Base-by-base conservation (phyloP, 345 rosid species). In the Tarenaya hassleriana region DNA sequence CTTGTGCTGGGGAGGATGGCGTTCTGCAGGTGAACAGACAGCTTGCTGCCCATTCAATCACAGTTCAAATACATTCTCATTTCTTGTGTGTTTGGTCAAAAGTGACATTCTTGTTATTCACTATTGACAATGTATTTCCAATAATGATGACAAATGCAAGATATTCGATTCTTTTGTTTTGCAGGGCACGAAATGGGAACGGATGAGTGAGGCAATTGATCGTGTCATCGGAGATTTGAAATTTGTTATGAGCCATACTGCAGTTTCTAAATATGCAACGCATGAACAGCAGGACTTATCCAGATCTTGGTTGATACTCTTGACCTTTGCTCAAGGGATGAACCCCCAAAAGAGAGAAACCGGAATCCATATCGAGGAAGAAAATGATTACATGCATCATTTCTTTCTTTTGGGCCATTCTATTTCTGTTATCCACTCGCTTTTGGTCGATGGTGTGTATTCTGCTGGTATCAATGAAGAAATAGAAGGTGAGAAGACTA, bases 251-350 rank as follows among this genome's bases (percentile, higher is more conserved):
- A 87, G 95, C 74, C 95, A 91, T 67, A 74, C 50, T 52, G 70
- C 59, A 29, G 90, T 91, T 48, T 72, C 81, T 57, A 84, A 70
- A 73, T 82, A 74, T 70, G 75, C 77, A 56, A 74, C 70, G 61
- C 67, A 71, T 62, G 82, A 72, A 47, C 84, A 72, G 41, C 77
- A 55, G 60, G 88, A 77, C 54, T 63, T 87, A 42, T 61, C 78
- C 41, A 74, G 72, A 76, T 72, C 84, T 50, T 87, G 98, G 96
- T 71, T 91, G 80, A 64, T 47, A 63, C 86, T 91, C 64, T 69
- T 91, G 70, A 63, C 76, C 58, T 87, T 73, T 73, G 70, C 83
- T 68, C 98, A 91, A 71, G 98, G 96, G 54, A 77, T 87, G 78
- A 68, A 74, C 68, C 86, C 90, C 51, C 56, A 75, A 40, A 91